phyloP scores from a whole-genome alignment of 768 basidiomycete genomes.

The Russula ochroleuca region DNA sequence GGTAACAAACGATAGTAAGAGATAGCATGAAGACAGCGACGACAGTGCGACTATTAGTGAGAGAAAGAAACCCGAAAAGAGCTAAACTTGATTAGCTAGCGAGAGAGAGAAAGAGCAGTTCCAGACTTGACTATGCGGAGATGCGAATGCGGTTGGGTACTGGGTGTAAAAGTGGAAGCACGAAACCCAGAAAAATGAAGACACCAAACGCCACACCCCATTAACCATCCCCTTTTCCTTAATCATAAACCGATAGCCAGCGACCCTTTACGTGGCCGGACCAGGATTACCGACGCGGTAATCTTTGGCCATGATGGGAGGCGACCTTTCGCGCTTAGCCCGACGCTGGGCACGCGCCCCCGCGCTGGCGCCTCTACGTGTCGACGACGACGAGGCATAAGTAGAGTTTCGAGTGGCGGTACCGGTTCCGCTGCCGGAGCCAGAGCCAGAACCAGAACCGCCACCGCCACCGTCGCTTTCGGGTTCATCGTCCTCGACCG shows the following conservation, averaged over 20 bases:
- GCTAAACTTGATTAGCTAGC: not conserved
- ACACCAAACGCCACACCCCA: not conserved
- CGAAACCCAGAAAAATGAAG: not conserved
- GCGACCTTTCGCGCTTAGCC: not conserved
- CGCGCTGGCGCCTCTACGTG: not conserved
- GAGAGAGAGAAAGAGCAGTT: too few species aligned
- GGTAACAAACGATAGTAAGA: not conserved
- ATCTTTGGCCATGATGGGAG: slow-evolving; percentile 13
- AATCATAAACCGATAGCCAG: too few species aligned
- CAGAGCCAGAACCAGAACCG: too few species aligned
- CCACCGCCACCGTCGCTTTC: not conserved
- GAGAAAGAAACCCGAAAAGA: not conserved
- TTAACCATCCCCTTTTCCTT: not conserved
- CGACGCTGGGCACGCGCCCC: not conserved
- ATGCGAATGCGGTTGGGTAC: not conserved
- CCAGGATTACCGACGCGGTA: not conserved
- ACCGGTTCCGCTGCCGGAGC: too few species aligned
- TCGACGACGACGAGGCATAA: not conserved
- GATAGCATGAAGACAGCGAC: not conserved
- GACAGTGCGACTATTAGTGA: not conserved
- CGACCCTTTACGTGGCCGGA: not conserved
- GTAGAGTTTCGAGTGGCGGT: not conserved
- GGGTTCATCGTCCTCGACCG: not conserved
- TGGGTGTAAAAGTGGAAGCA: not conserved
- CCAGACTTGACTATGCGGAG: not conserved